phyloP scores from a whole-genome alignment of 805 yeast genomes.

The Metschnikowia aberdeeniae region DNA sequence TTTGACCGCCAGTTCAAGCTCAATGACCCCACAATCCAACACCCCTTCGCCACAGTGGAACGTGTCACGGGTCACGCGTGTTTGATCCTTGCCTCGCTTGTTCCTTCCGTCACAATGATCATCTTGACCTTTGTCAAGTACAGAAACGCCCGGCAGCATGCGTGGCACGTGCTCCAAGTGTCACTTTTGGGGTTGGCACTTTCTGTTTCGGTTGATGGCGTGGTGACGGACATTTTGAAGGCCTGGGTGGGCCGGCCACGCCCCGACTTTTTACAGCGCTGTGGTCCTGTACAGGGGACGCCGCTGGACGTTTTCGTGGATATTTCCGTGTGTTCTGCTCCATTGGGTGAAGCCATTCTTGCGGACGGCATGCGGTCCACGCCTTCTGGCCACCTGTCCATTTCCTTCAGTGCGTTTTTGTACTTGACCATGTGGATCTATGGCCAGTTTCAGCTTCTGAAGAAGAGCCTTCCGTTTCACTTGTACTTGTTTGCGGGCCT shows the following conservation, averaged over 20 bases:
- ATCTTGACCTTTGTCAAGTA: constrained; percentile 12
- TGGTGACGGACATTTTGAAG: constrained; percentile 34
- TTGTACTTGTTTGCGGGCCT: constrained; percentile 11
- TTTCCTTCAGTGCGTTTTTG: constrained; percentile 48
- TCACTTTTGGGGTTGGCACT: constrained; percentile 28
- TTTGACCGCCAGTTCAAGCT: constrained; percentile 34
- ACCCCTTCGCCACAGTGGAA: constrained; percentile 32
- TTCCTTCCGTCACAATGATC: constrained; percentile 23
- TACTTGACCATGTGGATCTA: constrained; percentile 46
- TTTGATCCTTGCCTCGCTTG: constrained; percentile 23
- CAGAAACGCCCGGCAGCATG: constrained; percentile 8
- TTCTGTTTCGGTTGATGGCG: constrained; percentile 29
- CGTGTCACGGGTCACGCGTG: constrained; percentile 28
- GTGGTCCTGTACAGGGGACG: constrained; percentile 12
- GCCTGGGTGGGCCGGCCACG: constrained; percentile 27
- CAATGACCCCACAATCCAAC: constrained; percentile 29
- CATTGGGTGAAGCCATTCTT: constrained; percentile 24
- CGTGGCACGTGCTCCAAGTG: constrained; percentile 26
- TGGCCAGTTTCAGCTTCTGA: constrained; percentile 34
- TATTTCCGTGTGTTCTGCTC: constrained; percentile 23
- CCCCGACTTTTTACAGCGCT: constrained; percentile 18
- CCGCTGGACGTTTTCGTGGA: constrained; percentile 17
- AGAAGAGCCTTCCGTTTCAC: constrained; percentile 8
- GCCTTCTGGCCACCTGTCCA: constrained; percentile 56
- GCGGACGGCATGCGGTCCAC: constrained; percentile 53